phyloP scores from a whole-genome alignment of 2,329 filamentous ascomycete species.

The Thermoascus crustaceus region DNA sequence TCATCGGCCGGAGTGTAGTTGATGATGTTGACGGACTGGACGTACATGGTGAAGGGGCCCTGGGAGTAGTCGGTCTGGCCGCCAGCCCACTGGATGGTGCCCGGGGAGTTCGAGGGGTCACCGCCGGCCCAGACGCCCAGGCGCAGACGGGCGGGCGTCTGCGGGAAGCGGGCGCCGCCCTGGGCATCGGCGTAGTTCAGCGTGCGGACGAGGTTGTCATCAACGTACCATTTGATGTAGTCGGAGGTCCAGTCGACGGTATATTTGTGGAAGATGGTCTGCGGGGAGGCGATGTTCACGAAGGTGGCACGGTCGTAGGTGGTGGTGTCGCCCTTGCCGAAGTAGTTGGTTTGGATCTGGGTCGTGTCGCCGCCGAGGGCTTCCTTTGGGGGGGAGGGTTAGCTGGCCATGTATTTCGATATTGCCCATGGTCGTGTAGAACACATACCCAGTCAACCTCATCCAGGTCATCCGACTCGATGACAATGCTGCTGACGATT shows the following conservation, averaged over 20 bases:
- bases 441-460: constrained; percentile 97
- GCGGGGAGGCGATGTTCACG: constrained; percentile 56
- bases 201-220: constrained; percentile 54
- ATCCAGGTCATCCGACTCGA: constrained; percentile 89
- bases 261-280: constrained; percentile 39
- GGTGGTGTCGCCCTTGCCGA: constrained; percentile 76
- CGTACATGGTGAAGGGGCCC: constrained; percentile 65
- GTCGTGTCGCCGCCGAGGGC: constrained; percentile 27
- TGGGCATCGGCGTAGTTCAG: constrained; percentile 53
- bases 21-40: constrained; percentile 52
- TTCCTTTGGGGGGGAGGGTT: constrained; percentile 20
- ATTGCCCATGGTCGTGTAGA: constrained; percentile 57
- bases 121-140: constrained; percentile 65
- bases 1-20: constrained; percentile 54
- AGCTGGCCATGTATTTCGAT: constrained; percentile 5
- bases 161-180: constrained; percentile 54
- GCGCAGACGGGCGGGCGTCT: constrained; percentile 65
- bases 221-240: constrained; percentile 56
- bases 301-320: constrained; percentile 79
- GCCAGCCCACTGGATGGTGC: constrained; percentile 62
- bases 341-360: constrained; percentile 76
- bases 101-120: constrained; percentile 29
- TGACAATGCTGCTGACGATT: constrained; percentile 84
- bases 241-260: constrained; percentile 59
- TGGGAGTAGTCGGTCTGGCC: constrained; percentile 58